A percentile compares a stretch with the other conserved stretches of the same genome.
These are phyloP conservation scores for Astrothelium macrocarpum DNA, from an alignment of 495 filamentous ascomycete species.

Conservation along the genomic window DNA sequence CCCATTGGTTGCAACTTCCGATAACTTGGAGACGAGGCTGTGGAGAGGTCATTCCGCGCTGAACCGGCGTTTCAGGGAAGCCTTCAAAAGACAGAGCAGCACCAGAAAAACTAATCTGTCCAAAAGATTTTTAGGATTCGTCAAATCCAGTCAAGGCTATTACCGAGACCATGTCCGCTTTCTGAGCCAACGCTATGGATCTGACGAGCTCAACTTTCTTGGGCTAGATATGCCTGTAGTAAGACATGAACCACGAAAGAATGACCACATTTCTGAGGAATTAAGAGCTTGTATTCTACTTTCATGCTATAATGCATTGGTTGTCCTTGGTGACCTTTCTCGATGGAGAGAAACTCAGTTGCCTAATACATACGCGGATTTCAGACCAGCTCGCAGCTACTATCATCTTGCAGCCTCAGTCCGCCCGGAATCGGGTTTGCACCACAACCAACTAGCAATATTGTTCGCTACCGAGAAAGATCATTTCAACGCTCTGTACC, in stretches of 20 bases:
- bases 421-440: constrained; percentile 65
- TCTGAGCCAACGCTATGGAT: not conserved
- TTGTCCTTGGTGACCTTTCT: constrained; percentile 82
- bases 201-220: not conserved
- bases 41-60: not conserved
- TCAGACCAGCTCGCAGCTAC: constrained; percentile 68
- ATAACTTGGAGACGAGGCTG: not conserved
- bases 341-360: constrained; percentile 59
- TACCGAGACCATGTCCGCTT: constrained; percentile 75
- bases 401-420: constrained; percentile 75
- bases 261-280: constrained; percentile 18
- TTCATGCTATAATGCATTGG: constrained; percentile 75
- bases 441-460: constrained; percentile 83
- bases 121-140: constrained; percentile 41
- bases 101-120: not conserved
- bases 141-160: constrained; percentile 77
- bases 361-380: constrained; percentile 33
- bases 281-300: constrained; percentile 49
- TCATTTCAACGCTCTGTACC: constrained; percentile 74
- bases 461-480: constrained; percentile 65
- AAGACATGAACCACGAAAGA: not conserved
- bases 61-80: not conserved
- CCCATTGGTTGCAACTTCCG: not conserved
- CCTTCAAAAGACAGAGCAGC: not conserved
- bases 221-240: not conserved